These are phyloP conservation scores for Boletus rufocinnamomeus DNA, from an alignment of 768 basidiomycete genomes.

Conservation along the genomic window DNA sequence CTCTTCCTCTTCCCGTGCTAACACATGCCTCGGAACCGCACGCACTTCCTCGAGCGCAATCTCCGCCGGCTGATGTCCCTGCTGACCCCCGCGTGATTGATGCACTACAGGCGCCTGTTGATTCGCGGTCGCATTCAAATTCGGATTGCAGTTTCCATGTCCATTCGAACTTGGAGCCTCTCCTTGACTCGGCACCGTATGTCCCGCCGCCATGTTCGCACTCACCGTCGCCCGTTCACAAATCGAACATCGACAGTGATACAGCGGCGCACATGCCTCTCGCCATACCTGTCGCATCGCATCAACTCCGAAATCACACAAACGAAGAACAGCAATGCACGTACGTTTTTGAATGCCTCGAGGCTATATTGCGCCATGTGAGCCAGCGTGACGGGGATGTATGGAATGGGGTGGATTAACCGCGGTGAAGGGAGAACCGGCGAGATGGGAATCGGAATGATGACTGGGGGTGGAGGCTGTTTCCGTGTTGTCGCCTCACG, in stretches of 20 bases:
- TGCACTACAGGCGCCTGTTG: constrained; percentile 9
- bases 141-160: background rate
- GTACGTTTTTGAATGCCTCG: constrained; percentile 57
- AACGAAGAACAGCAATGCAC: constrained; percentile 27
- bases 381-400: constrained; percentile 57
- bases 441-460: constrained; percentile 45
- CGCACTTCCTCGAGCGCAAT: constrained; percentile 32
- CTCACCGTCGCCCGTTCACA: constrained; percentile 66
- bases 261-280: constrained; percentile 70
- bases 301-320: background rate
- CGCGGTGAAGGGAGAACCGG: constrained; percentile 63
- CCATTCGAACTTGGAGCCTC: constrained; percentile 15
- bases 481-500: constrained; percentile 13
- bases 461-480: constrained; percentile 32
- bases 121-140: constrained; percentile 1
- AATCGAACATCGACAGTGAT: constrained; percentile 71
- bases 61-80: constrained; percentile 18
- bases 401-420: constrained; percentile 66
- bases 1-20: constrained; percentile 32
- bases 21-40: constrained; percentile 17
- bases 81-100: constrained; percentile 11
- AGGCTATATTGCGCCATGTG: constrained; percentile 59
- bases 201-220: constrained; percentile 47
- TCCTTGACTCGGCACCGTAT: constrained; percentile 34
- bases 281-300: constrained; percentile 58